Evolutionary conservation across 2,329 filamentous ascomycete genomes (phyloP), one percentile per base, ranked within the genome.

Genomic region (Truncatella angustata): DNA sequence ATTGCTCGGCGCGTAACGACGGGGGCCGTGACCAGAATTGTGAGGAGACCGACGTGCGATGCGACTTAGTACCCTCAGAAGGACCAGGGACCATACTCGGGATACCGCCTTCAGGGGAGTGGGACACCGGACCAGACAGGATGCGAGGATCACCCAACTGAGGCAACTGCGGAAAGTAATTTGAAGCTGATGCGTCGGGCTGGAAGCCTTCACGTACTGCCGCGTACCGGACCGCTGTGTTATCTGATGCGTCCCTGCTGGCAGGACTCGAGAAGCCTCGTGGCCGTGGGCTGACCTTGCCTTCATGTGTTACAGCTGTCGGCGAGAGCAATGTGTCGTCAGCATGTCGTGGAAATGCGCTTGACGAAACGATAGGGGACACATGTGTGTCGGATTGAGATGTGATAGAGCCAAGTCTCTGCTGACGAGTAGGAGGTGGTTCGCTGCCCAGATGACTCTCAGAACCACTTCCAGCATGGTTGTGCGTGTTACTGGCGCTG

Each of bases 401-500:
- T 26, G 71, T 69, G 5, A 72, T 68, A 12, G 80, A 82, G 39
- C 72, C 72, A 39, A 80, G 63, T 42, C 79, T 70, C 54, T 78
- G 75, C 43, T 75, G 73, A 7, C 75, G 70, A 30, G 65, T 66
- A 10, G 73, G 70, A 4, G 77, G 73, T 39, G 75, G 72, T 50
- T 81, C 79, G 49, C 75, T 79, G 18, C 73, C 76, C 18, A 66
- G 70, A 32, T 73, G 65, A 54, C 74, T 75, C 32, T 80, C 77
- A 24, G 73, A 76, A 18, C 75, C 71, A 47, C 76, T 80, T 4
- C 68, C 69, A n/a, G 72, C 75, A 45, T 69, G 68, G 37, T 69
- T 72, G 12, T 59, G 63, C 37, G 66, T 65, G 23, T 67, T 70
- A 4, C 71, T 71, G 0, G 71, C 72, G 9, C 65, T 69, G 37